Conservation (phyloP, 1,284 basidiomycete species). For the Waitea zeae region DNA sequence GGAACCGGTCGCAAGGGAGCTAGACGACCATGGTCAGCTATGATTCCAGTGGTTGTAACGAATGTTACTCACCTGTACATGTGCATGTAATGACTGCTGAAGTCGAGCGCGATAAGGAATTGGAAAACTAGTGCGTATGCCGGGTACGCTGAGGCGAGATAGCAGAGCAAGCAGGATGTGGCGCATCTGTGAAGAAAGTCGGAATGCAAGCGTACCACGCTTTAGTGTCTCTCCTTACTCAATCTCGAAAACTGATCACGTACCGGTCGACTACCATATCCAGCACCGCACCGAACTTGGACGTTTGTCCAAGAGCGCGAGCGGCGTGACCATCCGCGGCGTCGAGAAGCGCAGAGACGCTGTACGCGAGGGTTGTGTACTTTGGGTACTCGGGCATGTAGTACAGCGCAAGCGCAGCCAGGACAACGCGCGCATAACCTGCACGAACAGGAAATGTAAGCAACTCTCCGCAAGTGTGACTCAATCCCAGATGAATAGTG, state of each 20-base stretch:
- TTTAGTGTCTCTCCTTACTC: no score
- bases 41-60: no score
- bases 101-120: slow-evolving; percentile 93
- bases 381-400: slow-evolving; percentile 94
- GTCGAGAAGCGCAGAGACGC: slow-evolving; percentile 87
- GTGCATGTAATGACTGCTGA: slow-evolving; percentile 98
- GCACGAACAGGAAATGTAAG: slow-evolving; percentile 3
- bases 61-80: slow-evolving; percentile 89
- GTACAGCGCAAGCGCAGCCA: slow-evolving; percentile 81
- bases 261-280: slow-evolving; percentile 99
- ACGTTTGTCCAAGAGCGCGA: slow-evolving; percentile 77
- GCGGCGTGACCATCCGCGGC: slow-evolving; percentile 93
- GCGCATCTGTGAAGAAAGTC: slow-evolving; percentile 61
- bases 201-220: slow-evolving; percentile 1
- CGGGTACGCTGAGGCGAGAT: slow-evolving; percentile 84
- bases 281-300: slow-evolving; percentile 93
- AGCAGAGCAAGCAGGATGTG: slow-evolving; percentile 88
- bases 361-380: slow-evolving; percentile 82
- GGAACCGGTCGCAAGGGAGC: slow-evolving; percentile 87
- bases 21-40: slow-evolving; percentile 14
- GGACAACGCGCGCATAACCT: slow-evolving; percentile 87
- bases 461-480: not conserved
- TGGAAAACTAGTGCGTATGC: slow-evolving; percentile 76
- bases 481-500: not conserved
- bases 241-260: slow-evolving; percentile 10